Conservation (phyloP, 345 rosid genomes). For the Microcos paniculata region DNA sequence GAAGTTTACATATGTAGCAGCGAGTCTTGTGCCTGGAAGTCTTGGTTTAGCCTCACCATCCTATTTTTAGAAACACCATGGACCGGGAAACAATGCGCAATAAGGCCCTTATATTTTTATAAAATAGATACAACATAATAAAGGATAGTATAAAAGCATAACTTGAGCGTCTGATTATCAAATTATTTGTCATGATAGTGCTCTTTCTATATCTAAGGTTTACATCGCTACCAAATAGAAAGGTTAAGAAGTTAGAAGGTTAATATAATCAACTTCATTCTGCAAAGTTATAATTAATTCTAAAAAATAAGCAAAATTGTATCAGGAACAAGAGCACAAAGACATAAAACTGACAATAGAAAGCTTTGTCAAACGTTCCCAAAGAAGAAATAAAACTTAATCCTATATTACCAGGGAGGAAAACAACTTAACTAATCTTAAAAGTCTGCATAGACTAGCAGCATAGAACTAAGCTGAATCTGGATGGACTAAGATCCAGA, state of each 20-base stretch:
- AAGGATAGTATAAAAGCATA: neutral
- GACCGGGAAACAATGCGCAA: neutral
- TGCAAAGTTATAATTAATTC: neutral
- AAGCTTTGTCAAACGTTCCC: neutral
- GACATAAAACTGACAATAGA: neutral
- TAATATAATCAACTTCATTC: neutral
- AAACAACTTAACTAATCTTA: neutral
- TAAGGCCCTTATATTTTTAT: neutral
- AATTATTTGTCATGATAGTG: neutral
- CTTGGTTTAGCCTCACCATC: slow-evolving; percentile 32
- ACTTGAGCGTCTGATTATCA: neutral
- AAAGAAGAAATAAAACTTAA: neutral
- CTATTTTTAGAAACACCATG: neutral
- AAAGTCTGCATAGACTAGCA: neutral
- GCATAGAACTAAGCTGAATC: neutral
- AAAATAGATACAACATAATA: neutral
- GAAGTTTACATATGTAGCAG: slow-evolving; percentile 81
- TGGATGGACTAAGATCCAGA: neutral
- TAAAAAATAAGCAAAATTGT: neutral
- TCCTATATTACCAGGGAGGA: neutral
- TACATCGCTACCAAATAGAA: neutral
- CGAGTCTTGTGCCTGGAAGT: slow-evolving; percentile 71
- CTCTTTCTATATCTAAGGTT: neutral
- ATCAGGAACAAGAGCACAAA: neutral
- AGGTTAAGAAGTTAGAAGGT: neutral